Conservation (phyloP, 139 green algal species). For the Asterochloris sp. region DNA sequence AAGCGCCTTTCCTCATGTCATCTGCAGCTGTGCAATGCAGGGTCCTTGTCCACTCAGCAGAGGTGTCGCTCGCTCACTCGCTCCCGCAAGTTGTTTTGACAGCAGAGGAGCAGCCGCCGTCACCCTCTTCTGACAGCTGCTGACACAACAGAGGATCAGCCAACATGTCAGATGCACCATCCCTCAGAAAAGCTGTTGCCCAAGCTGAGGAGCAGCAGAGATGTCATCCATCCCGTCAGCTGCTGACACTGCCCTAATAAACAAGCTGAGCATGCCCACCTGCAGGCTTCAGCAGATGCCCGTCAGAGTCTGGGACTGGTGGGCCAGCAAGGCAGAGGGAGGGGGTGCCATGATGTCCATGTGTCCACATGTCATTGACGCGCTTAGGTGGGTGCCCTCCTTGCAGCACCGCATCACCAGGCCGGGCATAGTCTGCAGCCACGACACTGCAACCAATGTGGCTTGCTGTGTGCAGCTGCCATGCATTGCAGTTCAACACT, state of each 20-base stretch:
- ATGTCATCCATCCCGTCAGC: neutral
- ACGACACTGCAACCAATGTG: no score
- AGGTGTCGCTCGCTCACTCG: neutral
- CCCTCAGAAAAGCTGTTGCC: neutral
- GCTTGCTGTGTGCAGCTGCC: no score
- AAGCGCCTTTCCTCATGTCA: neutral
- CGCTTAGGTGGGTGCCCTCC: neutral
- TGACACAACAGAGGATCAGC: neutral
- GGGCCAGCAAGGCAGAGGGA: slow-evolving; percentile 8
- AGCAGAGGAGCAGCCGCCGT: neutral
- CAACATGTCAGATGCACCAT: neutral
- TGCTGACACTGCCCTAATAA: neutral
- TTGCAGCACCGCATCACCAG: no score
- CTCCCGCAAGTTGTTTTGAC: no score
- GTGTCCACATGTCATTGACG: slow-evolving; percentile 19
- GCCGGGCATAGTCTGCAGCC: no score
- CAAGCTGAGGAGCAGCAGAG: neutral
- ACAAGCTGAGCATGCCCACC: neutral
- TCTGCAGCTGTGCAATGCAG: neutral
- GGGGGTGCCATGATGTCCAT: slow-evolving; percentile 17
- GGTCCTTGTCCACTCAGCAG: neutral
- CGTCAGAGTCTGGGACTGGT: slow-evolving; percentile 12
- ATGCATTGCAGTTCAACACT: no score
- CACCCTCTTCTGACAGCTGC: neutral
- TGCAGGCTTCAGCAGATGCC: neutral